A percentile compares a stretch with the other conserved stretches of the same genome.
Conservation (phyloP, 2,329 filamentous ascomycete genomes). For the Mariannaea sp. region DNA sequence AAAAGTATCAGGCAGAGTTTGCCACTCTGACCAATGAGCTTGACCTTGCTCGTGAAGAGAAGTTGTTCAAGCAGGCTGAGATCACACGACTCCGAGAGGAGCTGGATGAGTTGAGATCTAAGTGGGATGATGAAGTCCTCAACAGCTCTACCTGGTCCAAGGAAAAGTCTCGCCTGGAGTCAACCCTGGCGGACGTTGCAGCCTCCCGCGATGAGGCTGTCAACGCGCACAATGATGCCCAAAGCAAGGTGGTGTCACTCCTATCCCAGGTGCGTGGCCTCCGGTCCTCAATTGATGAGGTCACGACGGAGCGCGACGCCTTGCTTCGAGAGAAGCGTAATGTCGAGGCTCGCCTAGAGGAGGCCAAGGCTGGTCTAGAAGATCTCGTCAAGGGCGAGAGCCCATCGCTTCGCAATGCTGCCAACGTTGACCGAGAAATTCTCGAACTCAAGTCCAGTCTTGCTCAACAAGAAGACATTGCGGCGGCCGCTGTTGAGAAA, state of each 20-base stretch:
- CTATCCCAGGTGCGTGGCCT: slow-evolving; percentile 87
- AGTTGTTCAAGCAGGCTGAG: slow-evolving; percentile 82
- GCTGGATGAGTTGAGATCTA: slow-evolving; percentile 89
- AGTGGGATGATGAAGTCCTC: slow-evolving; percentile 97
- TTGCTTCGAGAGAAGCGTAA: slow-evolving; percentile 88
- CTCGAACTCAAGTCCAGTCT: slow-evolving; percentile 86
- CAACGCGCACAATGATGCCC: slow-evolving; percentile 91
- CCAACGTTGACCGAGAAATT: slow-evolving; percentile 84
- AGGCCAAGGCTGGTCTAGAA: slow-evolving; percentile 87
- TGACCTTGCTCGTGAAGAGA: slow-evolving; percentile 89
- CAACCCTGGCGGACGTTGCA: slow-evolving; percentile 84
- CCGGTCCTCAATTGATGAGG: slow-evolving; percentile 82
- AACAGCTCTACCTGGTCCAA: slow-evolving; percentile 99
- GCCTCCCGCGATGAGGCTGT: slow-evolving; percentile 93
- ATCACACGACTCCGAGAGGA: slow-evolving; percentile 91
- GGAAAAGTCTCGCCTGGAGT: slow-evolving; percentile 90
- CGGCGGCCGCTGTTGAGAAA: slow-evolving; percentile 89
- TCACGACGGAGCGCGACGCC: slow-evolving; percentile 81
- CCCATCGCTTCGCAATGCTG: slow-evolving; percentile 86
- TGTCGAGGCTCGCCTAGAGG: slow-evolving; percentile 80
- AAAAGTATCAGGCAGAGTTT: slow-evolving; percentile 96
- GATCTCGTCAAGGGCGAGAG: slow-evolving; percentile 85
- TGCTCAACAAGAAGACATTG: slow-evolving; percentile 92
- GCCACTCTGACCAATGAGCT: slow-evolving; percentile 88
- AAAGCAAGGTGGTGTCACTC: slow-evolving; percentile 88